Evolutionary conservation across 441 rosid genomes (phyloP), one percentile per base, ranked within the genome.

Genomic region (Mallotus repandus): DNA sequence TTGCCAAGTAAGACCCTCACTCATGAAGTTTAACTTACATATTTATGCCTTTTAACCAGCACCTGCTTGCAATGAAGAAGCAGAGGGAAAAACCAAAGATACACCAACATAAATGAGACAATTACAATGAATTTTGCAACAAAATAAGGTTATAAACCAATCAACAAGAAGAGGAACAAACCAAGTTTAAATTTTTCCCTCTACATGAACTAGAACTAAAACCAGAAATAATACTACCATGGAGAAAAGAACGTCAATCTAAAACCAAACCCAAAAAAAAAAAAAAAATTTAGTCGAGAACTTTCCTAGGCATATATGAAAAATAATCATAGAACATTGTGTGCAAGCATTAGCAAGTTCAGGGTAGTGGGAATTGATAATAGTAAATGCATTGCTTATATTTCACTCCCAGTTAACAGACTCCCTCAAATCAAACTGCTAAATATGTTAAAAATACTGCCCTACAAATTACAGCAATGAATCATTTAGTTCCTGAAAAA

Each of bases 21-120:
- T 29, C 32, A 29, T 29, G 32, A 29, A 29, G 32, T 29, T 29
- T 29, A 29, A 29, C 1, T 29, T 63, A 43, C 19, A 67, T 32
- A 67, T 50, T 8, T 7, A 67, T 49, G 58, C 56, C 45, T 66
- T 66, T 66, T 21, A 65, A 22, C 63, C 41, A 59, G n/a, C 35
- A 32, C 45, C 38, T 13, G 15, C 9, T 46, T 45, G 46, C 35
- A 45, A 19, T 6, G 32, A 64, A 43, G 49, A 63, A n/a, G n/a
- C 14, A 21, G 12, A 46, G 35, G 12, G 68, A 45, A 21, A 46
- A 12, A 16, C 48, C 29, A 43, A 43, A 15, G 32, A 29, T 25
- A 7, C 19, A 11, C 22, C 70, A 67, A 67, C 16, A 29, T 29
- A 55, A 9, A 19, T 19, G 38, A 68, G 50, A 19, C 9, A 29